These are phyloP conservation scores for Asterionellopsis glacialis DNA, from an alignment of 108 stramenopile genomes.

Conservation along the genomic window DNA sequence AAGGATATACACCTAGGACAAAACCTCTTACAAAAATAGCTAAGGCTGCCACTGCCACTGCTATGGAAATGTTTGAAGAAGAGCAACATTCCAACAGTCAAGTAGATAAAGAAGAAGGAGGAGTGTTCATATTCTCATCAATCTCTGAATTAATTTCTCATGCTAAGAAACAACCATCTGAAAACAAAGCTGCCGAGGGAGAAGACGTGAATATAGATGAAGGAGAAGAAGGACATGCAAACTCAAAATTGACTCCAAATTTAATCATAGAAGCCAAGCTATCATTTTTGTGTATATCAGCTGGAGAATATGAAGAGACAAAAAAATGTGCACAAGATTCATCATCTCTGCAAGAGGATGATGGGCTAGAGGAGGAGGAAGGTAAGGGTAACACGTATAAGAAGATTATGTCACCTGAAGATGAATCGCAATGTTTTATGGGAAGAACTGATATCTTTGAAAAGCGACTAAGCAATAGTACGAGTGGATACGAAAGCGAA, in stretches of 20 bases:
- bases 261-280: constrained; percentile 36
- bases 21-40: neutral
- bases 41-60: neutral
- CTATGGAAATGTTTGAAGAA: neutral
- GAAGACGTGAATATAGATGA: too few species aligned
- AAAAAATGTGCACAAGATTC: constrained; percentile 10
- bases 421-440: constrained; percentile 14
- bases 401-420: constrained; percentile 18
- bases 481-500: constrained; percentile 8
- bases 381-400: constrained; percentile 1
- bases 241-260: constrained; percentile 13
- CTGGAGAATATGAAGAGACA: constrained; percentile 28
- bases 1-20: constrained; percentile 17
- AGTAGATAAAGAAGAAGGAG: neutral
- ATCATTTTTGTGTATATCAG: constrained; percentile 38
- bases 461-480: neutral
- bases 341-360: neutral
- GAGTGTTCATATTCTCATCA: neutral
- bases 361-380: neutral
- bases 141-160: neutral
- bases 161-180: neutral
- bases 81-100: neutral
- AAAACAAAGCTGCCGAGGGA: neutral
- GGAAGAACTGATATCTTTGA: constrained; percentile 21
- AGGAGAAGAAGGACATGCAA: constrained; percentile 2